Base-by-base conservation (phyloP, 148 eudicot species). In the Diospyros kaki region DNA sequence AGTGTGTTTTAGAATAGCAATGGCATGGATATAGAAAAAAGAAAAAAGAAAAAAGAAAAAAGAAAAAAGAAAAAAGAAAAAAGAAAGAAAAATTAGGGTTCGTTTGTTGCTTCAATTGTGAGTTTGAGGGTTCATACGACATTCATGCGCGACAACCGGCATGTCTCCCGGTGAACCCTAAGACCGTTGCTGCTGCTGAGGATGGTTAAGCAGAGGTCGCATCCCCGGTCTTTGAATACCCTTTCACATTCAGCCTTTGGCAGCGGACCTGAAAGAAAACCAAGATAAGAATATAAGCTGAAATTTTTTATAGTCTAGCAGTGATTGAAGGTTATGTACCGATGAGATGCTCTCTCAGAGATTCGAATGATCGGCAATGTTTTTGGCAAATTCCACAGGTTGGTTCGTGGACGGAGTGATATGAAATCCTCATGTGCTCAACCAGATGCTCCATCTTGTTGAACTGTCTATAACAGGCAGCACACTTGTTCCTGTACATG, bases 191-290 rank as follows among this genome's bases (percentile, higher is more conserved):
- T 91, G 89, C 85, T 95, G 11, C 82, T 85, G 6, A 90, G 76
- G 79, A 91, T 83, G 73, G 59, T 75, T 69, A 95, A 78, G 81
- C 99, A 95, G 44, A 91, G 68, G 78, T 81, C 92, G 71, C 99
- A 95, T 64, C 99, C 99, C 66, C 83, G 82, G 51, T 79, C 87
- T 73, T 83, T 93, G 82, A 95, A 95, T 45, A 93, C 74, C 85
- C 86, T 91, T 46, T 91, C 94, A 65, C 99, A 95, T 83, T 95
- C 99, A n/a, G 79, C 91, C 84, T 95, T 95, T 42, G 99, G 99
- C 77, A 91, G 69, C 75, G 98, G 97, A 71, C 99, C 99, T 95
- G 77, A 5, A 18, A 46, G 4, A 41, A 71, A 73, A 63, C 39
- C 38, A 44, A 78, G 28, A 28, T 28, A 28, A 28, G 28, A 28